These are phyloP conservation scores for Elongisporangium prolatum DNA, from an alignment of 352 stramenopile genomes.

Conservation along the genomic window DNA sequence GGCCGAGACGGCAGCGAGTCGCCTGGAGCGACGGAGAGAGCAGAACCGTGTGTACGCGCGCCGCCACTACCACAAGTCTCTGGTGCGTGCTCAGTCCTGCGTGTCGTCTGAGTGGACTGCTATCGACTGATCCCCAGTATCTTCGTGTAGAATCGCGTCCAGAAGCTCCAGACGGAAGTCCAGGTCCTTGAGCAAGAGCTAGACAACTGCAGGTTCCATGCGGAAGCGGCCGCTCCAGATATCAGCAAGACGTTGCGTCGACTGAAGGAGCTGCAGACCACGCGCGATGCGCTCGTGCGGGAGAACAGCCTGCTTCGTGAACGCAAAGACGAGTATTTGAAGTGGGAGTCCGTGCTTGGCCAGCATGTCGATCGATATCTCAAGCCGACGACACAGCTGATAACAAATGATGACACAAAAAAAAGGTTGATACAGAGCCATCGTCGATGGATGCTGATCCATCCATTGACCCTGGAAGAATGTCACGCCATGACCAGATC, in stretches of 20 bases:
- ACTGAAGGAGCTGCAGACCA: background rate
- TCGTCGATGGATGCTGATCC: slow-evolving; percentile 11
- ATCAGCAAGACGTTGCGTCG: background rate
- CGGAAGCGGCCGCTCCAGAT: background rate
- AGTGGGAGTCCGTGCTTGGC: background rate
- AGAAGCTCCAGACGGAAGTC: background rate
- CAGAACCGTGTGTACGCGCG: background rate
- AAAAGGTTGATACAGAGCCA: no score
- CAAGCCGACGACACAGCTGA: no score
- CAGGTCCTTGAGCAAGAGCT: background rate
- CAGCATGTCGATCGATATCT: background rate
- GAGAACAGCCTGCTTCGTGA: background rate
- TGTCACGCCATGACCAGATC: slow-evolving; percentile 37
- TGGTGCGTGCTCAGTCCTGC: background rate
- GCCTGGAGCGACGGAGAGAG: background rate
- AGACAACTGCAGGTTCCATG: background rate
- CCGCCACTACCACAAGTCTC: background rate
- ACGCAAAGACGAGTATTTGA: background rate
- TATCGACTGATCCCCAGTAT: background rate
- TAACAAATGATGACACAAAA: no score
- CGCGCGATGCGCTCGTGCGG: background rate
- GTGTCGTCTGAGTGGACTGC: background rate
- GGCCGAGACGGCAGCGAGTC: background rate
- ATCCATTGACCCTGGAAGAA: slow-evolving; percentile 33
- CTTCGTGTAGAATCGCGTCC: background rate